Percentiles rank a stretch among this genome's conserved stretches.
Conservation (phyloP, 768 basidiomycete species). For the Trametes cingulata region DNA sequence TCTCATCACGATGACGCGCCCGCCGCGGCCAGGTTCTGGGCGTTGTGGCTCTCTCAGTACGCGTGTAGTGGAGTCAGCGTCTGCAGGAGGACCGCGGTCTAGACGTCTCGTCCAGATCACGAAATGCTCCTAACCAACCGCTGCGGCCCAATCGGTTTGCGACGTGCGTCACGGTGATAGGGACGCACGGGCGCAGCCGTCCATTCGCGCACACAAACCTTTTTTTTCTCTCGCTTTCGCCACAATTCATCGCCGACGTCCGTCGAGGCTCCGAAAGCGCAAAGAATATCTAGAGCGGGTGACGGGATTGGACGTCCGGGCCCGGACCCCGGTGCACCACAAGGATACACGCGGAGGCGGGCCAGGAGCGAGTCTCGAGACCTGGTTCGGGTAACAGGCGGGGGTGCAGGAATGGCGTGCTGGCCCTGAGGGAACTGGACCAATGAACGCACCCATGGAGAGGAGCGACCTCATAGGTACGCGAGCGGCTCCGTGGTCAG, state of each 20-base stretch:
- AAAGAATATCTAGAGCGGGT: background rate
- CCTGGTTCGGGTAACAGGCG: background rate
- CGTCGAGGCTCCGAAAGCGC: background rate
- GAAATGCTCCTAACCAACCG: background rate
- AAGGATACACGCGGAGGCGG: background rate
- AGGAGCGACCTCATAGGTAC: no score
- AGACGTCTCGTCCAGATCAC: background rate
- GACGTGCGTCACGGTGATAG: background rate
- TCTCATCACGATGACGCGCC: conserved; percentile 4
- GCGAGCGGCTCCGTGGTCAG: background rate
- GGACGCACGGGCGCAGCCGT: background rate
- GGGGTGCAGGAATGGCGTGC: background rate
- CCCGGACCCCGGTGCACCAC: background rate
- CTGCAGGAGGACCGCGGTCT: conserved; percentile 1
- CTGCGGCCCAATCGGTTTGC: conserved; percentile 3
- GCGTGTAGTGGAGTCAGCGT: conserved; percentile 4
- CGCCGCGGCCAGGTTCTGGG: background rate
- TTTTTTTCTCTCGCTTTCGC: background rate
- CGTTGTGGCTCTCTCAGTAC: background rate
- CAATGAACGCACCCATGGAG: no score
- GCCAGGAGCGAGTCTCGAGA: conserved; percentile 8
- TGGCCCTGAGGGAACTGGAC: background rate
- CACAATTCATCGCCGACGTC: background rate
- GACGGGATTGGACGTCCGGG: conserved; percentile 1
- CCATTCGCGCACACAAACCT: background rate